Base-by-base conservation (phyloP, 305 asterid genomes). In the Plantago coronopus region DNA sequence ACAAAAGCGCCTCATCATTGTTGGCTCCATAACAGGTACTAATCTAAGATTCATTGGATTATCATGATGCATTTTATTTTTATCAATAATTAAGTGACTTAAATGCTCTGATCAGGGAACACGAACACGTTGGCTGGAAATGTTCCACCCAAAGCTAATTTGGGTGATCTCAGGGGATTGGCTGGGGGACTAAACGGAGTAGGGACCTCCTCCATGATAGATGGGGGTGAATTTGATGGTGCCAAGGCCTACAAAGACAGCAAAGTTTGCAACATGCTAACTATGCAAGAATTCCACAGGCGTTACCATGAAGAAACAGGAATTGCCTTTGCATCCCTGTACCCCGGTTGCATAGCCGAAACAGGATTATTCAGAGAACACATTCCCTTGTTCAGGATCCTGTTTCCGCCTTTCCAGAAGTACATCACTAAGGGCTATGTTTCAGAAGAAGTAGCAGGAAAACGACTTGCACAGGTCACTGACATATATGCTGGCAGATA, bases 201-300 rank as follows among this genome's bases (percentile, higher is more conserved):
- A 27, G 84, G 82, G 59, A 79, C 76, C 71, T 81, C 98, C 0
- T 61, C 98, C 78, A 91, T 91, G 98, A 84, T 91, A 38, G 97
- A 88, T 19, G 98, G 98, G 8, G 95, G 95, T n/a, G 98, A 86
- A 23, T 89, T 84, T 53, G 98, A 91, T 44, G 97, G 97, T 3
- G 98, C 97, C 18, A 91, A 91, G 72, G 98, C 98, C 21, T 91
- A 91, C 83, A 89, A 91, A 69, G 97, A 91, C 67, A 91, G 97
- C 81, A 91, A 91, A 72, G 96, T 91, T 16, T 86, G 98, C 83
- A 91, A 89, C 70, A 91, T 91, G 98, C 95, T 91, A 6, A 84
- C 94, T 2, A 91, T 89, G 97, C 97, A 89, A 72, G 97, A 89
- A 73, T 79, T 86, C 72, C 97, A 91, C 78, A 72, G 88, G 7